A percentile compares a stretch with the other conserved stretches of the same genome.
Conservation (phyloP, 1,139 yeast species). For the Sugiyamaella xylanicola region DNA sequence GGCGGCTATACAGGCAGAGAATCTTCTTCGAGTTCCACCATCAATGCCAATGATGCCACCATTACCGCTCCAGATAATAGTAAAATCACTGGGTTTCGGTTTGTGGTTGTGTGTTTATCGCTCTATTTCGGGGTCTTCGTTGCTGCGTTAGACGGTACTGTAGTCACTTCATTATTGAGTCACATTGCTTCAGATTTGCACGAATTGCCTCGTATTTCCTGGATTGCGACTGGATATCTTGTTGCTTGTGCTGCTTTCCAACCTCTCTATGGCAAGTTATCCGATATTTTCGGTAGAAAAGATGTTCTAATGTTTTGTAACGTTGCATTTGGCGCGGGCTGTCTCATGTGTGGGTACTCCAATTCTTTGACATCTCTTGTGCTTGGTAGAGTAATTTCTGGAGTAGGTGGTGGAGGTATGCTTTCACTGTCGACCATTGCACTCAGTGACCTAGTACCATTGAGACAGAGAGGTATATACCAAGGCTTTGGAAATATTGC, state of each 20-base stretch:
- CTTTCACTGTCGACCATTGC: conserved; percentile 58
- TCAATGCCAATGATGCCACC: neutral
- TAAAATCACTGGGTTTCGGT: conserved; percentile 9
- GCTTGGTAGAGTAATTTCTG: conserved; percentile 61
- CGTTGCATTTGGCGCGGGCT: conserved; percentile 55
- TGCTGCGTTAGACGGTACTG: conserved; percentile 64
- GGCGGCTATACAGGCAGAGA: too few relatives aligned
- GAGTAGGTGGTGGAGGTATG: conserved; percentile 68
- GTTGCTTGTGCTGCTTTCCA: conserved; percentile 66
- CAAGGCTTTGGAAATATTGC: conserved; percentile 67
- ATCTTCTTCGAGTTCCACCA: conserved; percentile 5
- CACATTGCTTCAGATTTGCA: conserved; percentile 64
- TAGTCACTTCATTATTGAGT: conserved; percentile 64
- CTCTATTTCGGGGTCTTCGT: conserved; percentile 57
- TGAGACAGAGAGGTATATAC: conserved; percentile 58
- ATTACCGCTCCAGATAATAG: conserved; percentile 25
- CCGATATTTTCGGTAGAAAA: conserved; percentile 84
- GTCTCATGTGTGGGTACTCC: conserved; percentile 55
- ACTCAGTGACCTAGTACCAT: conserved; percentile 58
- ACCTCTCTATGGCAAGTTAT: conserved; percentile 81
- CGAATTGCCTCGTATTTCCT: conserved; percentile 54
- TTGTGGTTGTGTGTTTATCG: conserved; percentile 29
- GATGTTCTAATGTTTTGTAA: conserved; percentile 53
- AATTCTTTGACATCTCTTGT: conserved; percentile 50
- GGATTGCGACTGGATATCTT: conserved; percentile 64